These are phyloP conservation scores for Naematelia encephala DNA, from an alignment of 768 basidiomycete genomes.

Conservation along the genomic window DNA sequence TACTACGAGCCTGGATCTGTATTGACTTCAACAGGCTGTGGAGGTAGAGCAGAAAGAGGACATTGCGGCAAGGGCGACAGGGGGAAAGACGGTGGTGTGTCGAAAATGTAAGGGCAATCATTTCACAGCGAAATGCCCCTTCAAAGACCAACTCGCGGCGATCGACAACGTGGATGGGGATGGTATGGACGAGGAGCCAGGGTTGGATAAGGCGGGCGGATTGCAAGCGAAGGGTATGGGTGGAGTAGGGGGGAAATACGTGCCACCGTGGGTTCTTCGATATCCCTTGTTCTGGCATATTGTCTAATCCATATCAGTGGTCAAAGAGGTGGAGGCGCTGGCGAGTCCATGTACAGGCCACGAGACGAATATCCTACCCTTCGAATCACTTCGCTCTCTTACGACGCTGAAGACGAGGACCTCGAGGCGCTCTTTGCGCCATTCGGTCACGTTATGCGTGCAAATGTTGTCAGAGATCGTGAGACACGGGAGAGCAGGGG, in stretches of 20 bases:
- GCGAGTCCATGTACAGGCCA: constrained; percentile 70
- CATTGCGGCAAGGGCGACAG: constrained; percentile 63
- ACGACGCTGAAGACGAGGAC: constrained; percentile 92
- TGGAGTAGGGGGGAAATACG: constrained; percentile 72
- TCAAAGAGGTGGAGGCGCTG: constrained; percentile 68
- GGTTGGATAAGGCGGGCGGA: constrained; percentile 24
- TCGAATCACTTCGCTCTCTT: constrained; percentile 93
- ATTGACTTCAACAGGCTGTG: constrained; percentile 54
- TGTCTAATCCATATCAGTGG: constrained; percentile 51
- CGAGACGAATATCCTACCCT: constrained; percentile 94
- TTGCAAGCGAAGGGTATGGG: constrained; percentile 34
- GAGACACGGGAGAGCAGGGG: constrained; percentile 95
- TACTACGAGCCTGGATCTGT: not conserved
- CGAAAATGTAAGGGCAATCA: constrained; percentile 94
- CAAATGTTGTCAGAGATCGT: constrained; percentile 90
- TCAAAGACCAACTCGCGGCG: constrained; percentile 78
- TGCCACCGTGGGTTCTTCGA: constrained; percentile 61
- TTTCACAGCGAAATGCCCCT: constrained; percentile 97
- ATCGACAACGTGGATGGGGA: constrained; percentile 14
- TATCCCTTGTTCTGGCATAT: not conserved
- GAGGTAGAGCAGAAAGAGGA: constrained; percentile 56
- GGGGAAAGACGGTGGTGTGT: constrained; percentile 80
- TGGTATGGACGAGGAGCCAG: constrained; percentile 4
- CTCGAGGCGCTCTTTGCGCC: constrained; percentile 80
- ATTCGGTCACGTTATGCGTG: constrained; percentile 81